Evolutionary conservation across 371 early-diverging fungal species (phyloP).

Genomic region (Gilbertella persicaria): DNA sequence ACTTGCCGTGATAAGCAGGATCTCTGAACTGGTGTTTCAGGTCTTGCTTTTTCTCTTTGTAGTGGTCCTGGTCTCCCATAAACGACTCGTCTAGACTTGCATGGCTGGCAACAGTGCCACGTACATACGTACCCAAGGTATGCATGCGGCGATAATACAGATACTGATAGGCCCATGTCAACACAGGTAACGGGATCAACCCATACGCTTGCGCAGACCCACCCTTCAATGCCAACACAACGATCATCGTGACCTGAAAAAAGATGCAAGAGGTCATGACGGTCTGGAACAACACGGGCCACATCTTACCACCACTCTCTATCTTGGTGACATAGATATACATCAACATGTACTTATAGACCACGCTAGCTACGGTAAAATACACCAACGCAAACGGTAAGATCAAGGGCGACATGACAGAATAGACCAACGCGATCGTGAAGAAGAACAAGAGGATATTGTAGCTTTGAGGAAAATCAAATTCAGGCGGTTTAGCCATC

Average conservation of each 20-base stretch:
- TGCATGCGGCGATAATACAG: conserved; percentile 43
- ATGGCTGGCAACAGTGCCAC: conserved; percentile 21
- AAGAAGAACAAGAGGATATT: conserved; percentile 74
- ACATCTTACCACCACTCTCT: conserved; percentile 78
- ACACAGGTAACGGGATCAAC: conserved; percentile 60
- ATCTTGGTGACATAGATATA: conserved; percentile 67
- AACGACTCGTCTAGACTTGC: conserved; percentile 7
- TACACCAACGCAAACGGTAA: conserved; percentile 73
- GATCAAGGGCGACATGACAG: conserved; percentile 76
- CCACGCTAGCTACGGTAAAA: conserved; percentile 68
- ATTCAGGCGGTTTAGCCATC: conserved; percentile 68
- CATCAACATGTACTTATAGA: conserved; percentile 77
- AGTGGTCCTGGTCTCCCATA: background rate
- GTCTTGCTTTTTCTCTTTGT: conserved; percentile 1
- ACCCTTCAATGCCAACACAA: conserved; percentile 49
- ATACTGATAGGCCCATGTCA: conserved; percentile 61
- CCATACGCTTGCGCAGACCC: conserved; percentile 47
- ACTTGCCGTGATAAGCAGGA: conserved; percentile 43
- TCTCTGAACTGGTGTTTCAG: conserved; percentile 53
- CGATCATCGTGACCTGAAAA: conserved; percentile 71
- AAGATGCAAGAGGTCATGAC: conserved; percentile 59
- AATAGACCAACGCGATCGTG: conserved; percentile 77
- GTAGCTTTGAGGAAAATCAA: conserved; percentile 74
- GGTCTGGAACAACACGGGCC: conserved; percentile 73
- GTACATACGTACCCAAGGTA: conserved; percentile 30